Conservation (phyloP, 495 filamentous ascomycete genomes). For the Podospora pseudopauciseta region DNA sequence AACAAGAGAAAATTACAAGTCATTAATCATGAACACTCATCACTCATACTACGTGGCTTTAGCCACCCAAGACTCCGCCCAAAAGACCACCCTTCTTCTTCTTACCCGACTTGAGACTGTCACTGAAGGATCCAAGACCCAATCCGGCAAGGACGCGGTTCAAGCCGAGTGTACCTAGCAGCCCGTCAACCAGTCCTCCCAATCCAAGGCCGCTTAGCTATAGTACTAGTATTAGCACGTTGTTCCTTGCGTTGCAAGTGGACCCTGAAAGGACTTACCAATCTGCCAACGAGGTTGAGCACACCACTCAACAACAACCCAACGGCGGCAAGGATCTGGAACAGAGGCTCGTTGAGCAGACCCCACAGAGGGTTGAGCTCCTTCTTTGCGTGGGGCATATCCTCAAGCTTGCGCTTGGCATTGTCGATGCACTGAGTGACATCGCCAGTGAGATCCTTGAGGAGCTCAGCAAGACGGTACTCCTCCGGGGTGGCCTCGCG, state of each 20-base stretch:
- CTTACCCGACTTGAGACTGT: slow-evolving; percentile 35
- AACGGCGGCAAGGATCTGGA: slow-evolving; percentile 91
- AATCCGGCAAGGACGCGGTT: slow-evolving; percentile 71
- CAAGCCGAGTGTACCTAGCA: slow-evolving; percentile 77
- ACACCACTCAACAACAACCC: slow-evolving; percentile 81
- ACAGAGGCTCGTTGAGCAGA: slow-evolving; percentile 75
- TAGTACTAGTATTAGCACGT: slow-evolving; percentile 15
- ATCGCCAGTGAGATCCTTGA: slow-evolving; percentile 68
- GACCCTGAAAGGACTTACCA: slow-evolving; percentile 39
- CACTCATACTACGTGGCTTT: slow-evolving; percentile 2
- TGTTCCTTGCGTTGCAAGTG: background rate
- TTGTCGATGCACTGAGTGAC: slow-evolving; percentile 76
- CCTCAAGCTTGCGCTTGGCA: slow-evolving; percentile 78
- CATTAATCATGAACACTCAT: background rate
- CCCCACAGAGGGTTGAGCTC: slow-evolving; percentile 85
- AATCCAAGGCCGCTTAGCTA: slow-evolving; percentile 77
- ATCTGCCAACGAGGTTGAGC: slow-evolving; percentile 69
- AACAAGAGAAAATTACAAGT: background rate
- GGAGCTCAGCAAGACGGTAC: slow-evolving; percentile 73
- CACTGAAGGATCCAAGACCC: slow-evolving; percentile 61
- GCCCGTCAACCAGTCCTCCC: slow-evolving; percentile 71
- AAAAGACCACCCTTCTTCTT: slow-evolving; percentile 36
- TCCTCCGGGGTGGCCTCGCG: slow-evolving; percentile 84
- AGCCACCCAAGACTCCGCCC: slow-evolving; percentile 29
- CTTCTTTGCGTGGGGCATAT: slow-evolving; percentile 94